Evolutionary conservation across 164 flowering plant species (phyloP), one percentile per base, ranked within the genome.

Genomic region (Pachysandra terminalis): DNA sequence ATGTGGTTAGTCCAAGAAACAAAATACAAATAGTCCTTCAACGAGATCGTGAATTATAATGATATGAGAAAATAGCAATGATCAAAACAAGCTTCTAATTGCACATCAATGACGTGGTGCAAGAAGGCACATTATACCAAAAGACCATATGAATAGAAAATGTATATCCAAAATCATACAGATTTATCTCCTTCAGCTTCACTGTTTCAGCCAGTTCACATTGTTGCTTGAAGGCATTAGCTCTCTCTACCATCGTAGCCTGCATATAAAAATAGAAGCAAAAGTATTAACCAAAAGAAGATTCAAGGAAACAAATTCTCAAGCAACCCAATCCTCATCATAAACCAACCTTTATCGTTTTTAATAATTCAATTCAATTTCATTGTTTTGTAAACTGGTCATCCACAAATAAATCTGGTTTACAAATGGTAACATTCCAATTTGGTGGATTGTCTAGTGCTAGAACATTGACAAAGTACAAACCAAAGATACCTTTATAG

Each of bases 231-330:
- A 92, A 95, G 63, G 97, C 98, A 83, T 75, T 90, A 66, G 93
- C 96, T 79, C 99, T 84, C 79, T 95, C 98, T 48, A 77, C 85
- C 71, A 95, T 88, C 0, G 99, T 92, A 49, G 88, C 97, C 98
- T 92, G 88, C 67, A 3, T 66, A 37, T 23, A 61, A 54, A 70
- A 56, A 73, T 15, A 52, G 19, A 56, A 45, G n/a, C 2, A n/a
- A 19, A 21, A 19, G 35, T 23, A 19, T 52, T 26, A 48, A 25
- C 53, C 19, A 26, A 66, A 25, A 4, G 28, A 19, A 19, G 9
- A 25, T 40, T 19, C 21, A 63, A 63, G 21, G 19, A 41, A 26
- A 27, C 23, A 41, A 24, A 17, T 24, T 26, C 9, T 49, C 25
- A 16, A 60, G 15, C 10, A 9, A 19, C 5, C 3, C 24, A 5